Percentiles rank a stretch among this genome's conserved stretches.
These are phyloP conservation scores for Angomonas desouzai DNA, from an alignment of 208 protist species.

Conservation along the genomic window DNA sequence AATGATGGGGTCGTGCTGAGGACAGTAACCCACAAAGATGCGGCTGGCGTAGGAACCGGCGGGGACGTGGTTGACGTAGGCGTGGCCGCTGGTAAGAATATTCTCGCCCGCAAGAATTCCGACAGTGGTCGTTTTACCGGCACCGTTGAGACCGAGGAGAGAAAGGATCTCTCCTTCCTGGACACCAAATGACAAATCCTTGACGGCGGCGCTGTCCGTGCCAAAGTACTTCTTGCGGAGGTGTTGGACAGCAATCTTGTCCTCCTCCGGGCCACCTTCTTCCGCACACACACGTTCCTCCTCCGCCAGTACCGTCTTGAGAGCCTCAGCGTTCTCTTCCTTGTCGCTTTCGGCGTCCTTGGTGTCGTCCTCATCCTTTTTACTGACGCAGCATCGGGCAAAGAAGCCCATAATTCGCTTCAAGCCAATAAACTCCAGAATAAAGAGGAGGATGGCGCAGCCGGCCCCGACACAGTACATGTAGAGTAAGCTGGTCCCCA, in stretches of 20 bases:
- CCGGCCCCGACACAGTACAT: conserved; percentile 54
- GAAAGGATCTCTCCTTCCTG: conserved; percentile 73
- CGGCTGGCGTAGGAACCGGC: conserved; percentile 28
- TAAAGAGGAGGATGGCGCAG: conserved; percentile 43
- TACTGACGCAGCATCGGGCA: neutral
- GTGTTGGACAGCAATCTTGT: conserved; percentile 65
- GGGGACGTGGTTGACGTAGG: conserved; percentile 57
- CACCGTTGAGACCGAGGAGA: conserved; percentile 90
- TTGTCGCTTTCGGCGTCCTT: conserved; percentile 6
- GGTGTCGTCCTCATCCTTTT: conserved; percentile 18
- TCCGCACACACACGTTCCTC: conserved; percentile 40
- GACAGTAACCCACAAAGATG: conserved; percentile 91
- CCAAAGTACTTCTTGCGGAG: conserved; percentile 52
- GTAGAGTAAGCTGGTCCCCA: conserved; percentile 72
- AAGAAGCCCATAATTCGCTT: conserved; percentile 18
- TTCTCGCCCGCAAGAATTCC: conserved; percentile 79
- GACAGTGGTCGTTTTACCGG: conserved; percentile 90
- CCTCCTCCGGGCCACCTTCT: conserved; percentile 31
- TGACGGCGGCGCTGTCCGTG: conserved; percentile 30
- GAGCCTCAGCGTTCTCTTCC: conserved; percentile 11
- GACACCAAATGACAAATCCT: conserved; percentile 73
- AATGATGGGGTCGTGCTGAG: conserved; percentile 94
- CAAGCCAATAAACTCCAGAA: conserved; percentile 56
- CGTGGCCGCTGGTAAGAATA: conserved; percentile 57
- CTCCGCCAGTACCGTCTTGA: conserved; percentile 35